These are phyloP conservation scores for Penicillium sp. DNA, from an alignment of 2,329 filamentous ascomycete genomes.

Conservation along the genomic window DNA sequence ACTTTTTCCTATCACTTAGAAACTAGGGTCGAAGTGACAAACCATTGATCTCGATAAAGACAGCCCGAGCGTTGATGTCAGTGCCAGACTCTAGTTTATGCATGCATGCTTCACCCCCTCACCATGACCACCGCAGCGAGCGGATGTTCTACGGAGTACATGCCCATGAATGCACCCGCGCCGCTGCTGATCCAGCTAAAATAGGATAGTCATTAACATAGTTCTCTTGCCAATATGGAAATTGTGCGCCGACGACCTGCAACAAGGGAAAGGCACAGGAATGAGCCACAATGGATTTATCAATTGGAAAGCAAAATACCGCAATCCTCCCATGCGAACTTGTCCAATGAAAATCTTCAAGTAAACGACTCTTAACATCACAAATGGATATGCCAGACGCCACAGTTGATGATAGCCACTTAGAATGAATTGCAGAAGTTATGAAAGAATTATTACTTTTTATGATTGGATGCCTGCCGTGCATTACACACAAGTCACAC, in stretches of 20 bases:
- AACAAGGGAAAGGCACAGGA: not conserved
- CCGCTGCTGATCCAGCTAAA: not conserved
- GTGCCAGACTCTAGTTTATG: not conserved
- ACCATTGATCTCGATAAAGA: not conserved
- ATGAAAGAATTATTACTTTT: not conserved
- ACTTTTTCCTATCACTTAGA: not conserved
- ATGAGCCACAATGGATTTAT: not conserved
- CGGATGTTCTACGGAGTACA: not conserved
- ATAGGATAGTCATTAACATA: not conserved
- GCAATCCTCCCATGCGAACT: not conserved
- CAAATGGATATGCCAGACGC: not conserved
- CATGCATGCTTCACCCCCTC: not conserved
- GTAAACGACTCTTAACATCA: not conserved
- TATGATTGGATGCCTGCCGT: not conserved
- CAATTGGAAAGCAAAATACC: not conserved
- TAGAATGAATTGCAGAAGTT: not conserved
- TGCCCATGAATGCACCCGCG: not conserved
- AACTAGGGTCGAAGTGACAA: not conserved
- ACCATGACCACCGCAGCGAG: not conserved
- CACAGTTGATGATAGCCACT: not conserved
- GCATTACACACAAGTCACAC: not conserved
- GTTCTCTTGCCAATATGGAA: not conserved
- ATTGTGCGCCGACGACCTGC: not conserved
- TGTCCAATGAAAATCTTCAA: not conserved
- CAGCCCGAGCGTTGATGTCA: not conserved